Evolutionary conservation across 2,329 filamentous ascomycete genomes (phyloP).

Genomic region (Thielaviopsis euricoi): DNA sequence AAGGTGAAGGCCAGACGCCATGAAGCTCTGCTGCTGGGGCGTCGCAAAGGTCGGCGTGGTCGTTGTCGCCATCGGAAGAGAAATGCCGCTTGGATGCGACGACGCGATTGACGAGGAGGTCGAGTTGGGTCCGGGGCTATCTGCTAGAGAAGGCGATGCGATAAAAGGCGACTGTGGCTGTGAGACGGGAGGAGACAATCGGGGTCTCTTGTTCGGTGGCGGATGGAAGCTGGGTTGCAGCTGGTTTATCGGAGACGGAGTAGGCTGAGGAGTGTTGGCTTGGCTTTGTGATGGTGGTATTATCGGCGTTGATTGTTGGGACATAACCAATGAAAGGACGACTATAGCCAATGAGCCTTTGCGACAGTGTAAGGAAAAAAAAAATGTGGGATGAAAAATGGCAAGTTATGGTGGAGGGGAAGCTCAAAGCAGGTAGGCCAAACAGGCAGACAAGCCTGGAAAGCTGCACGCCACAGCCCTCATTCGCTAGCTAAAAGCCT

Average conservation of each 20-base stretch:
- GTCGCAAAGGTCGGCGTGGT: slow-evolving; percentile 6
- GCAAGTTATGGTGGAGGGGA: slow-evolving; percentile 2
- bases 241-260: slow-evolving; percentile 42
- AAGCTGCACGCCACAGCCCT: slow-evolving; percentile 27
- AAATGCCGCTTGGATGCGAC: slow-evolving; percentile 1
- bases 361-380: neutral
- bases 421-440: slow-evolving; percentile 15
- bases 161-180: slow-evolving; percentile 48
- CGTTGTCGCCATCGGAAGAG: slow-evolving; percentile 9
- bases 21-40: slow-evolving; percentile 7
- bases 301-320: slow-evolving; percentile 1
- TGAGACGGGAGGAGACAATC: slow-evolving; percentile 51
- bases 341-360: neutral
- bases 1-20: slow-evolving; percentile 12
- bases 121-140: slow-evolving; percentile 26
- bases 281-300: neutral
- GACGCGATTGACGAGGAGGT: slow-evolving; percentile 20
- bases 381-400: slow-evolving; percentile 4
- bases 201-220: slow-evolving; percentile 58
- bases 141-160: slow-evolving; percentile 29
- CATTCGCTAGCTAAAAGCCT: slow-evolving; percentile 24
- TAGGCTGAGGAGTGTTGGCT: slow-evolving; percentile 29
- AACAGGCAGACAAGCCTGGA: slow-evolving; percentile 34
- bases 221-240: slow-evolving; percentile 37
- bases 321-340: neutral